Evolutionary conservation across 371 early-diverging fungal species (phyloP).

Genomic region (Racocetra persica): DNA sequence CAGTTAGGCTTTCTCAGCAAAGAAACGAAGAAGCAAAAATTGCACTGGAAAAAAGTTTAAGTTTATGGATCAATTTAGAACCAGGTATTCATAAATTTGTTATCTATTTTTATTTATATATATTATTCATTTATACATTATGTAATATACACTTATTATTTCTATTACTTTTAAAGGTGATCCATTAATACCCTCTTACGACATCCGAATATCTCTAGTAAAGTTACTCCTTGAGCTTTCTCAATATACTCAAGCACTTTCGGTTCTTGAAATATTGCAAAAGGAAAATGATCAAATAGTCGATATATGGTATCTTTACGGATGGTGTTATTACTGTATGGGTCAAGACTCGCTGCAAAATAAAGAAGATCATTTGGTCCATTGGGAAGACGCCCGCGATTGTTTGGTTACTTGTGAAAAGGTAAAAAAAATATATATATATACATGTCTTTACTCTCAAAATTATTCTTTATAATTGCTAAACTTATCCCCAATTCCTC

Average conservation of each 20-base stretch:
- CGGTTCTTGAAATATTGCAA: slow-evolving; percentile 79
- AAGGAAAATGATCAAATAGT: slow-evolving; percentile 91
- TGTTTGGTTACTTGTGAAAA: slow-evolving; percentile 76
- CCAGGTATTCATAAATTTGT: slow-evolving; percentile 44
- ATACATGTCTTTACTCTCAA: background rate
- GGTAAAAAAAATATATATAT: slow-evolving; percentile 56
- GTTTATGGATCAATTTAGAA: slow-evolving; percentile 78
- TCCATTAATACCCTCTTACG: slow-evolving; percentile 80
- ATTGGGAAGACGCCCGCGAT: slow-evolving; percentile 77
- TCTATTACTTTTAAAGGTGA: no score
- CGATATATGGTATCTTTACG: slow-evolving; percentile 93
- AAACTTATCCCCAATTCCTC: background rate
- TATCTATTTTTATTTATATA: no score
- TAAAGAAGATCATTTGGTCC: slow-evolving; percentile 59
- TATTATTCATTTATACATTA: no score
- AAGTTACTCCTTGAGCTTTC: slow-evolving; percentile 85
- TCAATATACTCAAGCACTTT: slow-evolving; percentile 79
- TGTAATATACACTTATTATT: no score
- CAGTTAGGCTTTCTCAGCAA: slow-evolving; percentile 88
- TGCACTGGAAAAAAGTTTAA: slow-evolving; percentile 71
- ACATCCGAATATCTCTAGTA: slow-evolving; percentile 75
- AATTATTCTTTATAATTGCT: slow-evolving; percentile 36
- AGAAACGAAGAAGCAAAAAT: slow-evolving; percentile 81
- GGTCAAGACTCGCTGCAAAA: slow-evolving; percentile 61
- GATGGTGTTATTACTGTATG: slow-evolving; percentile 88